Evolutionary conservation across 352 stramenopile genomes (phyloP), one percentile per base, ranked within the genome.

Genomic region (Phytopythium oedochilum): DNA sequence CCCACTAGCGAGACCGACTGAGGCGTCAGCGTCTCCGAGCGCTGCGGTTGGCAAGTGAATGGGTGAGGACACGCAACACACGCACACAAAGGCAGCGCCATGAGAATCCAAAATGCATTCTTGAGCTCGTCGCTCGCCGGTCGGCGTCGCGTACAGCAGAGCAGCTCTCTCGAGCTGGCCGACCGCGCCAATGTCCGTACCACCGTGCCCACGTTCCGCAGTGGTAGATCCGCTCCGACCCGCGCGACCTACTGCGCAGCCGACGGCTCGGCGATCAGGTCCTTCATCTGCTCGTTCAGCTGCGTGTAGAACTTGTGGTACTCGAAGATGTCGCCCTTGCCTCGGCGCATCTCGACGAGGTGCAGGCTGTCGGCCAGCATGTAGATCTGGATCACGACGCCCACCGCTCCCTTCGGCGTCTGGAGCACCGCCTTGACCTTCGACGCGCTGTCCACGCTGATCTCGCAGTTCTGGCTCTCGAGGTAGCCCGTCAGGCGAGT

Each of bases 251-350:
- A 53, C 28, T 55, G 48, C 6, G 17, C 48, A n/a, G 32, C 35
- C 28, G 45, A 44, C 23, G 69, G 54, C 18, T 58, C 64, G 28
- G 81, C 60, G 53, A 92, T 94, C 53, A 94, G 63, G 61, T 93
- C 83, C 66, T 91, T 87, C 68, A 94, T 81, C 64, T 91, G 81
- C 59, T 93, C 83, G 64, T 88, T 92, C 59, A 94, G 68, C 70
- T 92, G 83, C 66, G 81, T 86, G 78, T 92, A 94, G 55, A 94
- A 92, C 74, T 94, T 93, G 80, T 92, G 77, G 71, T 94, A 96
- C 71, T 93, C 87, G 49, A 96, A 93, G 57, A 95, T 93, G 63
- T 96, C 86, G 39, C 88, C 88, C 72, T 96, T 96, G 52, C 83
- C 88, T 59, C 84, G 85, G 61, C 84, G 83, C 65, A 96, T 85